A percentile compares a stretch with the other conserved stretches of the same genome.
These are phyloP conservation scores for Lasiosphaeria hispida DNA, from an alignment of 495 filamentous ascomycete genomes.

Conservation along the genomic window DNA sequence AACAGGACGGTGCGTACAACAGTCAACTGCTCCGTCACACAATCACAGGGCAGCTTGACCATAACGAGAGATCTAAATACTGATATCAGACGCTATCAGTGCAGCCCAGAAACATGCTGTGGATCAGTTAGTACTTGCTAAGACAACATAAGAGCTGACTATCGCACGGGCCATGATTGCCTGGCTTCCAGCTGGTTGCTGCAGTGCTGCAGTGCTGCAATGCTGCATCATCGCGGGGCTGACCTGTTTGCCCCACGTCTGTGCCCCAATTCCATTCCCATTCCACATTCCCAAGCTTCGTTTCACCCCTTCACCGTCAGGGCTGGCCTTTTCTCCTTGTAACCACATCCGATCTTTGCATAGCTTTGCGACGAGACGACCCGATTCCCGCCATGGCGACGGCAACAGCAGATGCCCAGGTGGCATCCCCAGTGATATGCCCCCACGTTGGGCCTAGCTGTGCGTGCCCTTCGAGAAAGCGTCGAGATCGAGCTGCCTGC, in stretches of 20 bases:
- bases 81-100: not conserved
- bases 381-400: not conserved
- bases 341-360: not conserved
- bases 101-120: not conserved
- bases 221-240: constrained; percentile 27
- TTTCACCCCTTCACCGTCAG: not conserved
- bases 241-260: constrained; percentile 24
- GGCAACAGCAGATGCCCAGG: not conserved
- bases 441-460: constrained; percentile 48
- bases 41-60: not conserved
- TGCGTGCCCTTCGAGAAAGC: constrained; percentile 21
- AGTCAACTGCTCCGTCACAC: not conserved
- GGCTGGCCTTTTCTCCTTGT: not conserved
- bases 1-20: not conserved
- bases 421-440: constrained; percentile 45
- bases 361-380: not conserved
- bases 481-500: not conserved
- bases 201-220: not conserved
- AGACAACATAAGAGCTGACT: not conserved
- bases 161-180: constrained; percentile 5
- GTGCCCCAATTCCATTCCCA: constrained; percentile 5
- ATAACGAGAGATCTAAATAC: no score
- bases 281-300: not conserved
- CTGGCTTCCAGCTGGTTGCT: not conserved
- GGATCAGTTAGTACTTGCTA: not conserved